Percentiles rank a stretch among this genome's conserved stretches.
These are phyloP conservation scores for Crotalaria pallida DNA, from an alignment of 306 rosid species.

Conservation along the genomic window DNA sequence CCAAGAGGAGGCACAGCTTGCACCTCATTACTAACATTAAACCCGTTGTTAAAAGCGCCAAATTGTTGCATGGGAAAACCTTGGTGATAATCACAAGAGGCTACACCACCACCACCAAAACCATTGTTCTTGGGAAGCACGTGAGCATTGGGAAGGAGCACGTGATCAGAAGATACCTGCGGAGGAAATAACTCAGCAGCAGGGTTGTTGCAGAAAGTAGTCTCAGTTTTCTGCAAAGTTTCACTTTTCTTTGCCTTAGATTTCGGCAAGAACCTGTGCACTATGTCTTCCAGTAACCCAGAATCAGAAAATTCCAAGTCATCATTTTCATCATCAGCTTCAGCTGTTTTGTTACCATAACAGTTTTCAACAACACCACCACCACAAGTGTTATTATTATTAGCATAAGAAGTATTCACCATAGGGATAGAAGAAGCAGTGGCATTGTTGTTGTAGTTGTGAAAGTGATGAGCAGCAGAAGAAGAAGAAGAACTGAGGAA, in stretches of 20 bases:
- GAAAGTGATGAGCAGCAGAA: constrained; percentile 8
- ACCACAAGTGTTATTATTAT: not conserved
- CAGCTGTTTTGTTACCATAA: not conserved
- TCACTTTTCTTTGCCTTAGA: constrained; percentile 23
- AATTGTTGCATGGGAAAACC: constrained; percentile 30
- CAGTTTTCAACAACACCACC: not conserved
- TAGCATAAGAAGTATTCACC: not conserved
- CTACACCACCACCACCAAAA: constrained; percentile 4
- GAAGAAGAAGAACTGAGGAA: constrained; percentile 28
- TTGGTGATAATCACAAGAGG: constrained; percentile 21
- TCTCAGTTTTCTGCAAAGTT: not conserved
- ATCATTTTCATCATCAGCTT: not conserved
- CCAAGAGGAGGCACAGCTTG: constrained; percentile 21
- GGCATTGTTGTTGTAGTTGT: not conserved
- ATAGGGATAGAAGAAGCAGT: not conserved
- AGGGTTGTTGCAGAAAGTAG: not conserved
- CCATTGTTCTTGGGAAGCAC: constrained; percentile 8
- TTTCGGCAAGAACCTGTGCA: constrained; percentile 48
- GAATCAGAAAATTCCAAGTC: constrained; percentile 50
- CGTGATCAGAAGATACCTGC: not conserved
- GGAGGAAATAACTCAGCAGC: constrained; percentile 1
- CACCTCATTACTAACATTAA: not conserved
- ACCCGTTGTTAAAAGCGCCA: constrained; percentile 15
- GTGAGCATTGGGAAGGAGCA: constrained; percentile 1
- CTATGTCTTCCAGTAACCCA: constrained; percentile 74